A percentile compares a stretch with the other conserved stretches of the same genome.
Evolutionary conservation across 345 rosid genomes (phyloP).

Genomic region (Eucalyptus camaldulensis): DNA sequence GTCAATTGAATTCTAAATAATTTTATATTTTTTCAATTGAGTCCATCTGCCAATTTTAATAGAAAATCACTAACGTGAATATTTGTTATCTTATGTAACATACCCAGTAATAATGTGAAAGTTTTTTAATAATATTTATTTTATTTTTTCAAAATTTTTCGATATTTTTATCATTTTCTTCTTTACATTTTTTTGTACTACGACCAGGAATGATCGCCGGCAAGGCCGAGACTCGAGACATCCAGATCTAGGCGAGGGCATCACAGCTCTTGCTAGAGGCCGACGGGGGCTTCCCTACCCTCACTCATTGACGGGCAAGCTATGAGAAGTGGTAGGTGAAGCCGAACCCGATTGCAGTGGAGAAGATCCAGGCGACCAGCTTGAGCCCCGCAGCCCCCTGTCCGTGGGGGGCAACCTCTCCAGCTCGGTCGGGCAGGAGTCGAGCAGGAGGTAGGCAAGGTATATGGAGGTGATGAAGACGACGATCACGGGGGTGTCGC

Average conservation of each 20-base stretch:
- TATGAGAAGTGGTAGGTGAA: not conserved
- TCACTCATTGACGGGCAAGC: rapidly evolving
- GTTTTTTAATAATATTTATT: too few relatives aligned
- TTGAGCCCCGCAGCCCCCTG: not conserved
- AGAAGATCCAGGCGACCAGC: not conserved
- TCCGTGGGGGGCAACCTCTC: not conserved
- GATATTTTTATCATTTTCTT: too few relatives aligned
- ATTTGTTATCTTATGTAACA: too few relatives aligned
- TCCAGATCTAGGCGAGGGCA: too few relatives aligned
- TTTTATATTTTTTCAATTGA: too few relatives aligned
- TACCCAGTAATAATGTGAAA: rapidly evolving
- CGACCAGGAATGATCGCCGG: too few relatives aligned
- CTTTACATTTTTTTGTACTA: too few relatives aligned
- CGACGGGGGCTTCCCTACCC: rapidly evolving
- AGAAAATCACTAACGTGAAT: too few relatives aligned
- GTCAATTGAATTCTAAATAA: rapidly evolving
- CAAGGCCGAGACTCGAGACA: rapidly evolving
- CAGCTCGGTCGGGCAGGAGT: not conserved
- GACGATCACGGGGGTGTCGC: not conserved
- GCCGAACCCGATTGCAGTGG: not conserved
- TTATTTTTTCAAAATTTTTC: too few relatives aligned
- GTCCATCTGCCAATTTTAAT: rapidly evolving
- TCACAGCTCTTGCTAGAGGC: rapidly evolving
- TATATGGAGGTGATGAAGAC: not conserved
- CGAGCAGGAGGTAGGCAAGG: not conserved